Evolutionary conservation across 2,329 filamentous ascomycete genomes (phyloP).

Genomic region (Aspergillus caelatus): DNA sequence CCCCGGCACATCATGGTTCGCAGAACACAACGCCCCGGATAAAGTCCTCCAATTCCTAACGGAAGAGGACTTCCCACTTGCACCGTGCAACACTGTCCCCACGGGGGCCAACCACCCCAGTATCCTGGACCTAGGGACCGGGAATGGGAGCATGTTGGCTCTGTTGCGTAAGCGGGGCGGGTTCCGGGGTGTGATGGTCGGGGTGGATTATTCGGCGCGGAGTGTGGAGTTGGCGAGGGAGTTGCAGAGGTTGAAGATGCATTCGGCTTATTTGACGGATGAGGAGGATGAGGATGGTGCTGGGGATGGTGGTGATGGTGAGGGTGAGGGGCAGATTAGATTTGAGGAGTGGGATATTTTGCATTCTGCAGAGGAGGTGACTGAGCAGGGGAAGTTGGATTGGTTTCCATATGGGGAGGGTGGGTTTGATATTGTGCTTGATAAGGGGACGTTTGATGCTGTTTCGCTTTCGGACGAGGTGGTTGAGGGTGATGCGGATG

Average conservation of each 20-base stretch:
- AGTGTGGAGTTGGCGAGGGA: conserved; percentile 74
- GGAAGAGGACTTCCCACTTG: conserved; percentile 49
- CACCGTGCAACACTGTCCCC: conserved; percentile 39
- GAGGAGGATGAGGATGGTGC: conserved; percentile 29
- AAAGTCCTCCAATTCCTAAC: conserved; percentile 74
- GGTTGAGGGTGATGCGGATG: conserved; percentile 12
- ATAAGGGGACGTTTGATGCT: conserved; percentile 98
- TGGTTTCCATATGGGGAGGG: conserved; percentile 45
- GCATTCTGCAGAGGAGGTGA: conserved; percentile 38
- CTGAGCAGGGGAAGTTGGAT: conserved; percentile 18
- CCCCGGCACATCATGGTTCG: conserved; percentile 94
- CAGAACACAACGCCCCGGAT: conserved; percentile 83
- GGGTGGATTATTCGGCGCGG: conserved; percentile 81
- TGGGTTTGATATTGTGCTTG: conserved; percentile 89
- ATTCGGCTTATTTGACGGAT: conserved; percentile 38
- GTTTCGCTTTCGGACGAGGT: conserved; percentile 66
- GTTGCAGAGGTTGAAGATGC: conserved; percentile 53
- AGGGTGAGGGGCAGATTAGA: conserved; percentile 33
- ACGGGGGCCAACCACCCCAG: conserved; percentile 26
- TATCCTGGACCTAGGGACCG: conserved; percentile 87
- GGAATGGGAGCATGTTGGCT: conserved; percentile 91
- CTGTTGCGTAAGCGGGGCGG: conserved; percentile 67
- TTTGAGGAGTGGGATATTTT: conserved; percentile 71
- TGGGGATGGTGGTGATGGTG: conserved; percentile 25
- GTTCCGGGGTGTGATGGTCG: conserved; percentile 73